Conservation (phyloP, 2,329 filamentous ascomycete species). For the Paramyrothecium roridum region DNA sequence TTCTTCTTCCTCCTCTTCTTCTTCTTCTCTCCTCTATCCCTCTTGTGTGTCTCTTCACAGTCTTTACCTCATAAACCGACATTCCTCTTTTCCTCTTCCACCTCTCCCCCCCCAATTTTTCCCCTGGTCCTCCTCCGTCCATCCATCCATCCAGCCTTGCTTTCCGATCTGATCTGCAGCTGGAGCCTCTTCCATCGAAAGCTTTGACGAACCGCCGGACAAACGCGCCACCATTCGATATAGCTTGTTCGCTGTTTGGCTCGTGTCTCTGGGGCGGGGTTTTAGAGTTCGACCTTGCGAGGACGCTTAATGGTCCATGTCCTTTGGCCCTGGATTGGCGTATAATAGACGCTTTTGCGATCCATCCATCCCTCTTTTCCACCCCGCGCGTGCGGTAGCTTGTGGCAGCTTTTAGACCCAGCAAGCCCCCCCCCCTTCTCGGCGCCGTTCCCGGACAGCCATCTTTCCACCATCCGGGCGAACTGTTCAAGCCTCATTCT, state of each 20-base stretch:
- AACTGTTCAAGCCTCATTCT: background rate
- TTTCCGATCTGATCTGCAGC: too few relatives aligned
- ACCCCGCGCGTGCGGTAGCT: background rate
- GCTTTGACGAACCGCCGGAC: too few relatives aligned
- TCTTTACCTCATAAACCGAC: background rate
- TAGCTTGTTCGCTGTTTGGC: background rate
- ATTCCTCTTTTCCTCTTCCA: background rate
- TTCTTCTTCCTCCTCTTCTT: background rate
- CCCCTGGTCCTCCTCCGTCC: too few relatives aligned
- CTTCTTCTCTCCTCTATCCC: background rate
- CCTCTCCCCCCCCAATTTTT: background rate
- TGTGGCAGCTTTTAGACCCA: background rate
- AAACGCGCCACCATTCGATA: too few relatives aligned
- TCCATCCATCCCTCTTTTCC: background rate
- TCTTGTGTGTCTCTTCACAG: background rate
- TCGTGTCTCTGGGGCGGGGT: background rate
- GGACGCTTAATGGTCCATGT: background rate
- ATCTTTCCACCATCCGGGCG: background rate
- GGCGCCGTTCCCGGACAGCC: slow-evolving; percentile 2
- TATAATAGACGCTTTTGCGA: background rate
- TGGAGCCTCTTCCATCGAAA: too few relatives aligned
- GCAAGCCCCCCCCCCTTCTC: background rate
- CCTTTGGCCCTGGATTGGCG: background rate
- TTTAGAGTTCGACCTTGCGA: background rate
- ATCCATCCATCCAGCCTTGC: too few relatives aligned